Evolutionary conservation across 257 asterid species (phyloP), one percentile per base, ranked within the genome.

Genomic region (Craterostigma plantagineum): DNA sequence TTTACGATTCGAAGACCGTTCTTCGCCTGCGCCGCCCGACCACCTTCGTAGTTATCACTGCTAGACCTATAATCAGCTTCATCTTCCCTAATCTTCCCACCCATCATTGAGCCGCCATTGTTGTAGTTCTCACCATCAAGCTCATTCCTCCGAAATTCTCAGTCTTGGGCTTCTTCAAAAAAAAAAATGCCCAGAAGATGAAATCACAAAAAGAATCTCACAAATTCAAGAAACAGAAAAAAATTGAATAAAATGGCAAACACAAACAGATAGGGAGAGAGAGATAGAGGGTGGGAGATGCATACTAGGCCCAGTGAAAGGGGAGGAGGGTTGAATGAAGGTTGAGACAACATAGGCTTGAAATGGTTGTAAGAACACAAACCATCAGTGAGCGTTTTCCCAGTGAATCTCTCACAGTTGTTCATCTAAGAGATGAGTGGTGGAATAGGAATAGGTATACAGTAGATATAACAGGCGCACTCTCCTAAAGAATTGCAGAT

Each of bases 1-100:
- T 51, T 70, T 76, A 58, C 63, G 63, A 33, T 58, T 70, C 7
- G 75, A 57, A 5, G 81, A 34, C 45, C 46, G 71, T 48, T 57
- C 65, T 4, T 55, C 75, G 12, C 39, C 7, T n/a, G 67, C 17
- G 8, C 66, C 70, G 15, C 55, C 66, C 4, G 30, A 23, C 62
- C 94, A 42, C 60, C 75, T 55, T 76, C 95, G 9, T 69, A 45
- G 64, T 79, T 65, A 39, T 79, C 93, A 59, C 82, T 85, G 4
- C n/a, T n/a, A n/a, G n/a, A n/a, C n/a, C n/a, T n/a, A n/a, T 79
- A 71, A 34, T 75, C 91, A 8, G 57, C 48, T 34, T 67, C 95
- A 42, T 81, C 79, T 18, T 79, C 84, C 52, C 63, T 60, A 4
- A 27, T 34, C 30, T 23, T 23, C 54, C 51, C 58, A 33, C 68